Evolutionary conservation across 2,329 filamentous ascomycete genomes (phyloP).

Genomic region (Dothideomycetes sp.): DNA sequence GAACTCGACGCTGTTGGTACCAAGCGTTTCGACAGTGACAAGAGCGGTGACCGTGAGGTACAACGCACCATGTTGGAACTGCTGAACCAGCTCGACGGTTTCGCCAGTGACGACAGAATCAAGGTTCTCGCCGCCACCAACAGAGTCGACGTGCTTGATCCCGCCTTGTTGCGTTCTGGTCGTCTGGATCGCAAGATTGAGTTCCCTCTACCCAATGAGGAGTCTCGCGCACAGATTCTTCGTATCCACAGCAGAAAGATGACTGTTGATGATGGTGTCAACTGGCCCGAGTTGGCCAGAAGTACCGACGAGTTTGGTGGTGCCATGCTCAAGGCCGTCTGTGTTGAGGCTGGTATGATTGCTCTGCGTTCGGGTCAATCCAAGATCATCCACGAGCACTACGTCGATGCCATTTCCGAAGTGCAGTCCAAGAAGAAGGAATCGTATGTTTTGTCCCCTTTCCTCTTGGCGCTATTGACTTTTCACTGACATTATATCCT

Average conservation of each 20-base stretch:
- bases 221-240: constrained; percentile 91
- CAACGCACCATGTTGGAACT: constrained; percentile 98
- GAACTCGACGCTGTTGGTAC: constrained; percentile 97
- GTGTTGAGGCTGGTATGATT: constrained; percentile 99
- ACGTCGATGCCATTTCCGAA: constrained; percentile 95
- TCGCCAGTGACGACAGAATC: constrained; percentile 92
- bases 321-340: constrained; percentile 95
- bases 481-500: background rate
- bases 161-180: constrained; percentile 80
- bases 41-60: constrained; percentile 94
- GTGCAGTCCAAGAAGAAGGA: constrained; percentile 96
- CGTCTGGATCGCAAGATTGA: constrained; percentile 96
- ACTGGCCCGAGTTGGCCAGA: constrained; percentile 90
- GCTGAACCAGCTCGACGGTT: constrained; percentile 95
- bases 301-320: constrained; percentile 98
- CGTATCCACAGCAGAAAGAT: constrained; percentile 98
- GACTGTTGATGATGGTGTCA: constrained; percentile 86
- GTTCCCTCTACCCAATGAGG: constrained; percentile 95
- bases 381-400: constrained; percentile 97
- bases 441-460: constrained; percentile 6
- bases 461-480: background rate
- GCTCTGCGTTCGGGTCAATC: constrained; percentile 86
- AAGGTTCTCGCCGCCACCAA: constrained; percentile 95
- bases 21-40: constrained; percentile 97
- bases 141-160: constrained; percentile 87